Evolutionary conservation across 106 monocot species (phyloP).

Genomic region (Hemerocallis citrina): DNA sequence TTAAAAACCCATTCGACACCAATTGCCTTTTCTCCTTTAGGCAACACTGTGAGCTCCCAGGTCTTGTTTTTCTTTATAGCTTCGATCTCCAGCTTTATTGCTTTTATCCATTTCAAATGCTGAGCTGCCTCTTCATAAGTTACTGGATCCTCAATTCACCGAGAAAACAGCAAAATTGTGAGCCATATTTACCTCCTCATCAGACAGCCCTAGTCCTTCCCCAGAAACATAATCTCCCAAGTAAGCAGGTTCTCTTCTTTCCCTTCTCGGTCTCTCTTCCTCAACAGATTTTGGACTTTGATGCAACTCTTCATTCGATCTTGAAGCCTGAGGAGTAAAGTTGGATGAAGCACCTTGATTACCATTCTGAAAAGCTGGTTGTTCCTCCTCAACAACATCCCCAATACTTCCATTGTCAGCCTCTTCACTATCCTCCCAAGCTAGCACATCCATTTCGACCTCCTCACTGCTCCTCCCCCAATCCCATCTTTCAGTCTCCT

Average conservation of each 20-base stretch:
- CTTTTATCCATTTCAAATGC: background rate
- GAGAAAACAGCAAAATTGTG: constrained; percentile 4
- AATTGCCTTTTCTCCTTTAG: no score
- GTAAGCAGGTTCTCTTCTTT: background rate
- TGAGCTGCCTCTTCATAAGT: background rate
- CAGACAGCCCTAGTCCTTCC: background rate
- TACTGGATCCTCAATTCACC: constrained; percentile 5
- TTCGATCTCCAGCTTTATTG: background rate
- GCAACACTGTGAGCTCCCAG: background rate
- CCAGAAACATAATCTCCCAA: background rate
- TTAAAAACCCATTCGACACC: constrained; percentile 2
- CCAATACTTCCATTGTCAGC: no score
- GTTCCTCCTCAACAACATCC: background rate
- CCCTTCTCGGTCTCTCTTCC: background rate
- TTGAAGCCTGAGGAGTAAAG: no score
- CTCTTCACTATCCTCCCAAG: no score
- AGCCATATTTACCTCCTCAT: background rate
- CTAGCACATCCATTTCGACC: no score
- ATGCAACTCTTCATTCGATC: no score
- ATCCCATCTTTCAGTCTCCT: background rate
- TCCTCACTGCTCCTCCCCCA: no score
- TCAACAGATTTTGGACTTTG: no score
- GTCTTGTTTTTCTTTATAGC: background rate
- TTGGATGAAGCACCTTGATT: no score
- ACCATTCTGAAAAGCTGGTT: no score